Conservation (phyloP, 2,329 filamentous ascomycete species). For the Sporothrix phasma region DNA sequence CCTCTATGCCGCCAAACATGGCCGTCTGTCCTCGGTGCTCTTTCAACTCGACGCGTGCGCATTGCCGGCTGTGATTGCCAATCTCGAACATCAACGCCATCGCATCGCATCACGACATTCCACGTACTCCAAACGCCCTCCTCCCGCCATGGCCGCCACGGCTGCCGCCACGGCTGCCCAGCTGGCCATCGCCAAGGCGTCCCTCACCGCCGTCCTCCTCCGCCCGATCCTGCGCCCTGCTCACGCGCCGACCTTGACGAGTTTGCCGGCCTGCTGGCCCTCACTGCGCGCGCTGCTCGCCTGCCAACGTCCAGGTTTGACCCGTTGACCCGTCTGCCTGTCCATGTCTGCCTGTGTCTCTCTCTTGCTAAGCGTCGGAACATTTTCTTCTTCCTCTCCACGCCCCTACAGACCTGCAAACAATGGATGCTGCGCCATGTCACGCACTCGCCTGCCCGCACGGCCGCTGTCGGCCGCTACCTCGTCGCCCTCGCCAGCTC, state of each 20-base stretch:
- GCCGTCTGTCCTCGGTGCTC: not conserved
- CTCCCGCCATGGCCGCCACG: not conserved
- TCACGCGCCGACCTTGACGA: conserved; percentile 58
- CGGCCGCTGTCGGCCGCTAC: conserved; percentile 63
- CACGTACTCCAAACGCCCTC: not conserved
- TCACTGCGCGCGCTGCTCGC: conserved; percentile 62
- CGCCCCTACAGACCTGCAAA: conserved; percentile 75
- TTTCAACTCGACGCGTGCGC: not conserved
- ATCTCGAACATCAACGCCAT: not conserved
- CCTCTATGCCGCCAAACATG: not conserved
- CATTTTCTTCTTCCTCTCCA: not conserved
- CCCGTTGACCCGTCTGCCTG: no score
- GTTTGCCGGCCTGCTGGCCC: conserved; percentile 57
- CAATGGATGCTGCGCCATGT: conserved; percentile 70
- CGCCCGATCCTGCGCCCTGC: conserved; percentile 64
- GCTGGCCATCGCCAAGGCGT: conserved; percentile 67
- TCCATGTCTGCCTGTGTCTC: no score
- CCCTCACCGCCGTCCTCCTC: conserved; percentile 64
- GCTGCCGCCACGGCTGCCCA: conserved; percentile 45
- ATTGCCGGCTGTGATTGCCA: not conserved
- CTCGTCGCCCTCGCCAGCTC: conserved; percentile 58
- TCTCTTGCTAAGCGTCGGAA: not conserved
- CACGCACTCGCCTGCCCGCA: conserved; percentile 55
- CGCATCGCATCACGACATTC: not conserved
- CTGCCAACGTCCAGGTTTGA: conserved; percentile 82